Percentiles rank a stretch among this genome's conserved stretches.
Conservation (phyloP, 768 basidiomycete genomes). For the Leccinum uliginosum region DNA sequence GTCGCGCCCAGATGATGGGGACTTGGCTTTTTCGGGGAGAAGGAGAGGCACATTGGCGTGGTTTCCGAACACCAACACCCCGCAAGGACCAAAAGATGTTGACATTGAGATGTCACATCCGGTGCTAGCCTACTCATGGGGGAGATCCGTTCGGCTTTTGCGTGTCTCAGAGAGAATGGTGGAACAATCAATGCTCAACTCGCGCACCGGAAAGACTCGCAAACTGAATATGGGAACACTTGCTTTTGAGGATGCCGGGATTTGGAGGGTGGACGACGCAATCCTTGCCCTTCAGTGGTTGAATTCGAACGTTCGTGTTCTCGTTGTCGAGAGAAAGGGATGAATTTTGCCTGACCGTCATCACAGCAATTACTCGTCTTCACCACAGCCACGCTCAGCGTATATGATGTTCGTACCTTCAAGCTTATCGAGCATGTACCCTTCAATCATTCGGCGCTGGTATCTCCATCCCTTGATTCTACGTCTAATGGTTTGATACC, state of each 20-base stretch:
- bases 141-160: constrained; percentile 57
- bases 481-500: constrained; percentile 44
- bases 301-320: constrained; percentile 73
- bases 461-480: constrained; percentile 48
- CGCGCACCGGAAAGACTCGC: constrained; percentile 56
- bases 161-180: constrained; percentile 58
- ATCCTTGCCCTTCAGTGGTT: constrained; percentile 84
- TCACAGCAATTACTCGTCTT: constrained; percentile 65
- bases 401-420: constrained; percentile 61
- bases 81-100: constrained; percentile 21
- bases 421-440: constrained; percentile 58
- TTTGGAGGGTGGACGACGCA: constrained; percentile 57
- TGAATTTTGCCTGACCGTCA: constrained; percentile 2
- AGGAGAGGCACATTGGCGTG: constrained; percentile 71
- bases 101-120: constrained; percentile 42
- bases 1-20: constrained; percentile 49
- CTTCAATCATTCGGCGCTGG: constrained; percentile 54
- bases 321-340: constrained; percentile 6
- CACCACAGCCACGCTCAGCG: constrained; percentile 53
- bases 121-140: constrained; percentile 84
- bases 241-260: constrained; percentile 54
- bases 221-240: constrained; percentile 63
- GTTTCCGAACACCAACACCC: constrained; percentile 61
- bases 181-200: constrained; percentile 45
- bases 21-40: constrained; percentile 38